Percentiles rank a stretch among this genome's conserved stretches.
Evolutionary conservation across 441 rosid species (phyloP).

Genomic region (Populus hybrid): DNA sequence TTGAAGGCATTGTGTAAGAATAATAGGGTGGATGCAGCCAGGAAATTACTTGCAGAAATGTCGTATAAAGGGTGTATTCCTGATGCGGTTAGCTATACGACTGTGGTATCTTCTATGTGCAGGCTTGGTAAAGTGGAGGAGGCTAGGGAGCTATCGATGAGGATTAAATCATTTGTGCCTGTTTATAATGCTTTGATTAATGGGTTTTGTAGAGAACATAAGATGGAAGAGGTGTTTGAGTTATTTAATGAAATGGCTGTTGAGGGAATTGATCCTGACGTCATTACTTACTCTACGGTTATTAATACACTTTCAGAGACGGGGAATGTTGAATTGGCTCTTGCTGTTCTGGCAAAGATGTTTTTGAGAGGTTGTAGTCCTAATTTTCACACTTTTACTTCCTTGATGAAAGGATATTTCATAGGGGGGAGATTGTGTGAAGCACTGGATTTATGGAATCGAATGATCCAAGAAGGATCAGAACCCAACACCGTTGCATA

Average conservation of each 20-base stretch:
- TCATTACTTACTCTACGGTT: slow-evolving; percentile 66
- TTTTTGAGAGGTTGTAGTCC: slow-evolving; percentile 65
- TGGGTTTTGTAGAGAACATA: slow-evolving; percentile 52
- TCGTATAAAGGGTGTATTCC: slow-evolving; percentile 61
- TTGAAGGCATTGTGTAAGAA: slow-evolving; percentile 88
- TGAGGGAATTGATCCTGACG: slow-evolving; percentile 56
- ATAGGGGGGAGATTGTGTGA: slow-evolving; percentile 42
- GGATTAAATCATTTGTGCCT: slow-evolving; percentile 48
- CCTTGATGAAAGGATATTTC: slow-evolving; percentile 73
- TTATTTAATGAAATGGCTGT: slow-evolving; percentile 52
- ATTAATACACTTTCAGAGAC: slow-evolving; percentile 49
- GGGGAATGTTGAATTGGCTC: slow-evolving; percentile 51
- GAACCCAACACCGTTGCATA: slow-evolving; percentile 61
- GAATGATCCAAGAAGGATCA: slow-evolving; percentile 45
- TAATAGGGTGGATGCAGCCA: slow-evolving; percentile 63
- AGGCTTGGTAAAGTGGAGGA: slow-evolving; percentile 63
- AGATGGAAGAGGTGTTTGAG: slow-evolving; percentile 46
- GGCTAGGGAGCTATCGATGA: slow-evolving; percentile 54
- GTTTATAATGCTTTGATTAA: slow-evolving; percentile 70
- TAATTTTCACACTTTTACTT: slow-evolving; percentile 60
- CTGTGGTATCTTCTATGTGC: slow-evolving; percentile 73
- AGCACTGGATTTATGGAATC: slow-evolving; percentile 60
- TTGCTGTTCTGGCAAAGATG: slow-evolving; percentile 67
- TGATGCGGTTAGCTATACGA: slow-evolving; percentile 75
- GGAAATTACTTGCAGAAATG: slow-evolving; percentile 75